These are phyloP conservation scores for Geranium brycei DNA, from an alignment of 345 rosid genomes.

Conservation along the genomic window DNA sequence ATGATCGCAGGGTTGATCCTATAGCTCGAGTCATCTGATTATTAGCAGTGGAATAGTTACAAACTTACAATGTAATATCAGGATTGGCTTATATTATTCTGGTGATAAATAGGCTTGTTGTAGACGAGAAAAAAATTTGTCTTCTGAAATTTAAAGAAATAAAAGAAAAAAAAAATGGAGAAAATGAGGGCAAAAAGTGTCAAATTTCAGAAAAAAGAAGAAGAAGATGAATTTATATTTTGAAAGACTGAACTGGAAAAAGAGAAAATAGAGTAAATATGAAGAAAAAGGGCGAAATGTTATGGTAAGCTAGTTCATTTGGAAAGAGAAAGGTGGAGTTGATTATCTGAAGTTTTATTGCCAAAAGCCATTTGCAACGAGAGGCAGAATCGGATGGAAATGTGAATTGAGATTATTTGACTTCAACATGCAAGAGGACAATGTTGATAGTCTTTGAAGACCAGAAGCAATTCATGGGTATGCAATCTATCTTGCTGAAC, in stretches of 20 bases:
- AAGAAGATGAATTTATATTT: slow-evolving; percentile 8
- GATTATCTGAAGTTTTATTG: background rate
- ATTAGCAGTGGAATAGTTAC: slow-evolving; percentile 36
- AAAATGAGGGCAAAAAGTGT: background rate
- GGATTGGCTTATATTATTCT: slow-evolving; percentile 22
- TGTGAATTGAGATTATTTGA: slow-evolving; percentile 19
- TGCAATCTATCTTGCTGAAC: slow-evolving; percentile 28
- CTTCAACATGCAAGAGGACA: slow-evolving; percentile 14
- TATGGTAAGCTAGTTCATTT: slow-evolving; percentile 6
- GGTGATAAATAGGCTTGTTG: slow-evolving; percentile 20
- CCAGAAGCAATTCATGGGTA: slow-evolving; percentile 16
- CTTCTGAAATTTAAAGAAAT: slow-evolving; percentile 5
- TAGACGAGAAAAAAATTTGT: slow-evolving; percentile 5
- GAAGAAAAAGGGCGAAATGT: slow-evolving; percentile 1
- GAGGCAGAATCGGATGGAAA: slow-evolving; percentile 8
- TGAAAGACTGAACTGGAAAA: slow-evolving; percentile 6
- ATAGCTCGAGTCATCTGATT: slow-evolving; percentile 43
- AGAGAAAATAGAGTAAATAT: slow-evolving; percentile 2
- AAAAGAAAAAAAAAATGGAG: slow-evolving; percentile 1
- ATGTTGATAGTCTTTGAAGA: slow-evolving; percentile 17
- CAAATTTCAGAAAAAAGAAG: slow-evolving; percentile 3
- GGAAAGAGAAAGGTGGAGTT: slow-evolving; percentile 6
- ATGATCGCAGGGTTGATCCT: slow-evolving; percentile 68
- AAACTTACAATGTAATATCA: slow-evolving; percentile 17
- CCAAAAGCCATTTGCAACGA: slow-evolving; percentile 5